Percentiles rank a stretch among this genome's conserved stretches.
phyloP scores from a whole-genome alignment of 352 stramenopile genomes.

The Pythium grandisporangium region DNA sequence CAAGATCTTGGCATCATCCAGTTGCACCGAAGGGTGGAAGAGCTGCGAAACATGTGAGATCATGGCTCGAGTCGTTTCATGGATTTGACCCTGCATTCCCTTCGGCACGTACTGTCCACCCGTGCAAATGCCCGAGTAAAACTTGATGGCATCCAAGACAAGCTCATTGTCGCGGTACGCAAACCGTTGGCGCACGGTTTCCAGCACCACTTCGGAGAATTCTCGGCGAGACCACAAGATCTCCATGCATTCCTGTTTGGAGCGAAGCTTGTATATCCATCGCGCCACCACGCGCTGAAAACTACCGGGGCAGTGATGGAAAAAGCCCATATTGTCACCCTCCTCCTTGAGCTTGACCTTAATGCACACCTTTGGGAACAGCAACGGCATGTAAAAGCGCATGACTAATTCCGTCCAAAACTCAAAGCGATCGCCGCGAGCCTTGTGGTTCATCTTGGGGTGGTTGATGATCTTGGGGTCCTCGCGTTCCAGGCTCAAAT shows the following conservation, averaged over 20 bases:
- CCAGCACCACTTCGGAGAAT: slow-evolving; percentile 81
- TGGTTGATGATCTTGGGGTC: slow-evolving; percentile 31
- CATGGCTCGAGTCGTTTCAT: slow-evolving; percentile 75
- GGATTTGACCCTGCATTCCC: slow-evolving; percentile 76
- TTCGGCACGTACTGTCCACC: slow-evolving; percentile 62
- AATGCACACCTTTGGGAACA: slow-evolving; percentile 82
- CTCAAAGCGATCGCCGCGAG: slow-evolving; percentile 61
- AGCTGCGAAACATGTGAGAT: slow-evolving; percentile 85
- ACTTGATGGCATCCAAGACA: slow-evolving; percentile 81
- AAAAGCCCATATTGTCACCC: slow-evolving; percentile 69
- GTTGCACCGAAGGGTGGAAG: slow-evolving; percentile 76
- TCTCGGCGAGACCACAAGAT: slow-evolving; percentile 68
- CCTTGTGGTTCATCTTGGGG: slow-evolving; percentile 32
- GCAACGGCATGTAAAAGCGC: slow-evolving; percentile 84
- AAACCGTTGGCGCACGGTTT: slow-evolving; percentile 80
- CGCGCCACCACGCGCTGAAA: slow-evolving; percentile 81
- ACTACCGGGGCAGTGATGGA: slow-evolving; percentile 80
- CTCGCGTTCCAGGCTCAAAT: slow-evolving; percentile 76
- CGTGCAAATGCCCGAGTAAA: slow-evolving; percentile 77
- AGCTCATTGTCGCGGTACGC: slow-evolving; percentile 79
- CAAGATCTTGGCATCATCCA: slow-evolving; percentile 78
- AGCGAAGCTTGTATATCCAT: slow-evolving; percentile 82
- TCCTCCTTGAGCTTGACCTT: slow-evolving; percentile 84
- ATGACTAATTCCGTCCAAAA: slow-evolving; percentile 86
- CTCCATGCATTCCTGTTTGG: slow-evolving; percentile 78